Percentiles rank a stretch among this genome's conserved stretches.
phyloP scores from a whole-genome alignment of 2,329 filamentous ascomycete species.

The Fusarium denticulatum region DNA sequence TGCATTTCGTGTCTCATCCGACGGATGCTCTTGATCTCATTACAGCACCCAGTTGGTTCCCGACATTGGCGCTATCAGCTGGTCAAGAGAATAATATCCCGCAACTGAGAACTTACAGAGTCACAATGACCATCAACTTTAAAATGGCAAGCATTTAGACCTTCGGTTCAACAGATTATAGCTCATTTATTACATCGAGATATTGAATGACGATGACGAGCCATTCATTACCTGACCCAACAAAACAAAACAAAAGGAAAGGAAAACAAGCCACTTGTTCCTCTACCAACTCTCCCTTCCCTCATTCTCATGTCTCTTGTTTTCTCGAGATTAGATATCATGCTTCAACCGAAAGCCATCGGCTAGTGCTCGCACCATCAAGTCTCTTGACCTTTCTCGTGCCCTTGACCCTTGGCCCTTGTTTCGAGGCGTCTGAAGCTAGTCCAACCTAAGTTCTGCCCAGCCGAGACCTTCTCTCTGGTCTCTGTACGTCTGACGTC shows the following conservation, averaged over 20 bases:
- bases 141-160: neutral
- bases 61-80: neutral
- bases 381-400: slow-evolving; percentile 11
- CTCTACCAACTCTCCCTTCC: neutral
- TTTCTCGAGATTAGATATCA: slow-evolving; percentile 32
- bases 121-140: neutral
- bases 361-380: slow-evolving; percentile 30
- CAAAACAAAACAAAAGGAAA: neutral
- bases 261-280: neutral
- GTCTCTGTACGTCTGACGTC: slow-evolving; percentile 8
- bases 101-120: slow-evolving; percentile 5
- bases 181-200: neutral
- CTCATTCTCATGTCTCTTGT: slow-evolving; percentile 3
- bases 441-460: slow-evolving; percentile 11
- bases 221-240: neutral
- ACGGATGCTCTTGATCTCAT: neutral
- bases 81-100: slow-evolving; percentile 12
- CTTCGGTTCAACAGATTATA: neutral
- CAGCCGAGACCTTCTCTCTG: slow-evolving; percentile 17
- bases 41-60: neutral
- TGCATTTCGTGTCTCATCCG: neutral
- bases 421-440: slow-evolving; percentile 29
- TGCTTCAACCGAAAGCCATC: slow-evolving; percentile 24
- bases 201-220: slow-evolving; percentile 8
- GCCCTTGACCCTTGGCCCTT: slow-evolving; percentile 11